Percentiles rank a stretch among this genome's conserved stretches.
Evolutionary conservation across 106 monocot species (phyloP).

Genomic region (Narthecium ossifragum): DNA sequence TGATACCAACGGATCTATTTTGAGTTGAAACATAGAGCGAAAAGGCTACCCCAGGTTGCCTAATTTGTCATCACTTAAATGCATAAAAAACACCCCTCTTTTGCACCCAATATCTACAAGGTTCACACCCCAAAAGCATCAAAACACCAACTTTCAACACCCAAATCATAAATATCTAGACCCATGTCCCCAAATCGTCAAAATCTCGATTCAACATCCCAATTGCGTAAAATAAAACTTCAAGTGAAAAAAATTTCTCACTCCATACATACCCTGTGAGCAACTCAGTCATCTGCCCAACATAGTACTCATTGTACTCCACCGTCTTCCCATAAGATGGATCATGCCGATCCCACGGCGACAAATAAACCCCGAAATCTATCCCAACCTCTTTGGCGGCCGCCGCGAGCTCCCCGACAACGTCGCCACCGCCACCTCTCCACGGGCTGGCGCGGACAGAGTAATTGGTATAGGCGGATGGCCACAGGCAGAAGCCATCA

Average conservation of each 20-base stretch:
- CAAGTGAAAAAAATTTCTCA: no score
- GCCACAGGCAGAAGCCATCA: slow-evolving; percentile 99
- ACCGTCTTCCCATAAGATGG: slow-evolving; percentile 54
- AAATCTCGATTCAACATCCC: no score
- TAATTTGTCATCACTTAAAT: no score
- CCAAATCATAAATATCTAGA: no score
- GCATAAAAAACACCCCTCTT: no score
- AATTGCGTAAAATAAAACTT: background rate
- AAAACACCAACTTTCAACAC: no score
- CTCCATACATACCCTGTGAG: slow-evolving; percentile 67
- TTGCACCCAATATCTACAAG: no score
- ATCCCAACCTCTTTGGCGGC: slow-evolving; percentile 59
- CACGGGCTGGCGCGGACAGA: slow-evolving; percentile 61
- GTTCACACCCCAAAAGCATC: no score
- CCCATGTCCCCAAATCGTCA: no score
- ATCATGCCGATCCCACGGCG: slow-evolving; percentile 95
- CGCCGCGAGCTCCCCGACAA: slow-evolving; percentile 65
- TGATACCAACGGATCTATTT: no score
- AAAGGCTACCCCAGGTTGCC: no score
- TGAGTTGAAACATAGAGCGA: no score
- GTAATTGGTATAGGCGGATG: slow-evolving; percentile 80
- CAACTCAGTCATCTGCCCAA: slow-evolving; percentile 88
- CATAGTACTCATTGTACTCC: slow-evolving; percentile 77
- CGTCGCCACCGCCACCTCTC: slow-evolving; percentile 63
- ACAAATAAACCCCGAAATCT: slow-evolving; percentile 75